Conservation (phyloP, 352 stramenopile species). For the Globisporangium echinulatum region DNA sequence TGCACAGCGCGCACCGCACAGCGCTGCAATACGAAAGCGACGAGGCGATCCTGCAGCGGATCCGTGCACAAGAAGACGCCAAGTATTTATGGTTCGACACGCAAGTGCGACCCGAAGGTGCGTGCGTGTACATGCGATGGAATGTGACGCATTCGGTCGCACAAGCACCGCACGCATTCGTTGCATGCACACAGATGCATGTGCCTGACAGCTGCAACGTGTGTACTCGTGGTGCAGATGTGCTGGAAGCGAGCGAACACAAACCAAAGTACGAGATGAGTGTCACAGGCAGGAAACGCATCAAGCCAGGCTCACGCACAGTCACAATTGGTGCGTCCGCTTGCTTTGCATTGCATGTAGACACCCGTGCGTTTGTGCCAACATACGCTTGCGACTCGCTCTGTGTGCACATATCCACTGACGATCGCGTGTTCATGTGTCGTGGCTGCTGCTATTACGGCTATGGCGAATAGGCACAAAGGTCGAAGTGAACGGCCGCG, state of each 20-base stretch:
- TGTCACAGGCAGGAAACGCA: conserved; percentile 63
- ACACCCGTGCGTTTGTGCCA: background rate
- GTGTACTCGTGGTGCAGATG: conserved; percentile 28
- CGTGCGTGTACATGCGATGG: background rate
- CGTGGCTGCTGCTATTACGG: too few species aligned
- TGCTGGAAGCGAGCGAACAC: conserved; percentile 69
- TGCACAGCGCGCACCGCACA: conserved; percentile 2
- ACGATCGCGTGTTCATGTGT: too few species aligned
- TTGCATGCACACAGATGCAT: too few species aligned
- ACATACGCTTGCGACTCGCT: background rate
- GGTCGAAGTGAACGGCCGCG: conserved; percentile 53
- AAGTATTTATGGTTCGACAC: conserved; percentile 68
- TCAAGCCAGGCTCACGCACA: conserved; percentile 56
- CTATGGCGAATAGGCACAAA: conserved; percentile 33
- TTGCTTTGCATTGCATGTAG: background rate
- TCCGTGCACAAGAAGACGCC: conserved; percentile 13
- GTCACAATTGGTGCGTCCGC: conserved; percentile 31
- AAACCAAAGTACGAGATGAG: conserved; percentile 67
- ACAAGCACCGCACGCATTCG: background rate
- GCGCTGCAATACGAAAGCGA: conserved; percentile 21
- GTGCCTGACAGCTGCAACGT: background rate
- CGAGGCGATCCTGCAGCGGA: conserved; percentile 9
- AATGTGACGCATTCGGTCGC: background rate
- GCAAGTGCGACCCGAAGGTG: conserved; percentile 48
- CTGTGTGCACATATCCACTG: background rate